Evolutionary conservation across 2,329 filamentous ascomycete genomes (phyloP).

Genomic region (Claviceps humidiphila): DNA sequence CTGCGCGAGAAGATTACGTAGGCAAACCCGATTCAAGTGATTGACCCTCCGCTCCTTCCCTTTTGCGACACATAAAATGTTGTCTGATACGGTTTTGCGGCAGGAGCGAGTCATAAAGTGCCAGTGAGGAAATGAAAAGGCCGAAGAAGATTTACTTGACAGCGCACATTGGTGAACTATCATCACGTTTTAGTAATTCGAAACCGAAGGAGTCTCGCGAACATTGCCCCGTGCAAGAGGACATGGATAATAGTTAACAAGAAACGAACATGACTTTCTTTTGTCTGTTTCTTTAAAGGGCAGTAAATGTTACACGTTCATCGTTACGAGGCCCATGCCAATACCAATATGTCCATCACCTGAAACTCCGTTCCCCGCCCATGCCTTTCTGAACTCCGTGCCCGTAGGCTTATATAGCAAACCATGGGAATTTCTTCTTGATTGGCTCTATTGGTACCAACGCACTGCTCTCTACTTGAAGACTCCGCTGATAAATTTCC

Average conservation of each 20-base stretch:
- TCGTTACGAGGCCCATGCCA: neutral
- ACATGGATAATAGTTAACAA: too few species aligned
- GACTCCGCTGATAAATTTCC: slow-evolving; percentile 52
- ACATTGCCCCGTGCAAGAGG: too few species aligned
- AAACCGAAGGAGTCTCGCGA: too few species aligned
- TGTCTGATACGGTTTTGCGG: neutral
- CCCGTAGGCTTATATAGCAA: slow-evolving; percentile 32
- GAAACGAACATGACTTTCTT: too few species aligned
- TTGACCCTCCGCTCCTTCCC: neutral
- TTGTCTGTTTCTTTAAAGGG: too few species aligned
- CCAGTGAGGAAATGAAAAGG: neutral
- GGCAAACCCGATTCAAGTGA: neutral
- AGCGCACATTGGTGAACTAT: too few species aligned
- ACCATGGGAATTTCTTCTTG: slow-evolving; percentile 57
- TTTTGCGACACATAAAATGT: neutral
- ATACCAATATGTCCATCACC: slow-evolving; percentile 5
- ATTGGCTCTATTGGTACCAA: slow-evolving; percentile 31
- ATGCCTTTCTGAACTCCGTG: slow-evolving; percentile 15
- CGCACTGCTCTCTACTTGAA: slow-evolving; percentile 41
- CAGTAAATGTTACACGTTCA: neutral
- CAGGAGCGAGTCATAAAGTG: neutral
- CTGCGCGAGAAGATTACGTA: too few species aligned
- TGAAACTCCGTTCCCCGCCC: slow-evolving; percentile 1
- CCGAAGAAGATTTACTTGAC: too few species aligned
- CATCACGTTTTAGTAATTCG: too few species aligned